Percentiles rank a stretch among this genome's conserved stretches.
These are phyloP conservation scores for Aureobasidium sp. DNA, from an alignment of 2,329 filamentous ascomycete species.

Conservation along the genomic window DNA sequence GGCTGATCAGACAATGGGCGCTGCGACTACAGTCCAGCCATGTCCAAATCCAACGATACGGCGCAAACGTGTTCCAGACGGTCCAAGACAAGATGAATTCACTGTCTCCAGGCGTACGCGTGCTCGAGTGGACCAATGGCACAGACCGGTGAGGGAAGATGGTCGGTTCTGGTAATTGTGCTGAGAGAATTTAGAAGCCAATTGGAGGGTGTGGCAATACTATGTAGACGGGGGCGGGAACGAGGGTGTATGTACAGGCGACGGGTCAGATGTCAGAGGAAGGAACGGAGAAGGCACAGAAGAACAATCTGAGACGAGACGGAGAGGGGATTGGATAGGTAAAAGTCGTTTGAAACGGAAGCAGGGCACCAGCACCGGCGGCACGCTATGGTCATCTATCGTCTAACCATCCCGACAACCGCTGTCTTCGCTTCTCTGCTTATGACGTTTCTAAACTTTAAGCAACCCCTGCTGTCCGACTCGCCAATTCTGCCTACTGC, in stretches of 20 bases:
- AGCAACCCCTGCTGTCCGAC: neutral
- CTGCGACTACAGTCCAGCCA: neutral
- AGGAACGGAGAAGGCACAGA: neutral
- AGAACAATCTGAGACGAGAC: neutral
- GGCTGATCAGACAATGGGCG: neutral
- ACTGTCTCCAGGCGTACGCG: neutral
- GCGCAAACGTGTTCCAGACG: neutral
- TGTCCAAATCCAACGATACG: neutral
- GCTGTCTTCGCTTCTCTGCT: slow-evolving; percentile 1
- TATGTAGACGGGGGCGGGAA: neutral
- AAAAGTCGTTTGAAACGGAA: slow-evolving; percentile 14
- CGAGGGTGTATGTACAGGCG: neutral
- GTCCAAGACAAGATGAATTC: neutral
- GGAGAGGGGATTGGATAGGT: slow-evolving; percentile 2
- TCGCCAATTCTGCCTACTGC: neutral
- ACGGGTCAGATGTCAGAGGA: neutral
- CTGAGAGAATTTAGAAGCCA: neutral
- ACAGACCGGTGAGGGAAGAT: neutral
- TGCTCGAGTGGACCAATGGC: neutral
- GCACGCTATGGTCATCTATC: neutral
- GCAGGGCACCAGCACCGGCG: neutral
- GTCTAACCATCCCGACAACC: slow-evolving; percentile 1
- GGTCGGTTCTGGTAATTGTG: neutral
- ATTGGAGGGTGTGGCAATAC: neutral
- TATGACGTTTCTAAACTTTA: slow-evolving; percentile 4